Percentiles rank a stretch among this genome's conserved stretches.
Conservation (phyloP, 2,329 filamentous ascomycete species). For the Nemania bipapillata region DNA sequence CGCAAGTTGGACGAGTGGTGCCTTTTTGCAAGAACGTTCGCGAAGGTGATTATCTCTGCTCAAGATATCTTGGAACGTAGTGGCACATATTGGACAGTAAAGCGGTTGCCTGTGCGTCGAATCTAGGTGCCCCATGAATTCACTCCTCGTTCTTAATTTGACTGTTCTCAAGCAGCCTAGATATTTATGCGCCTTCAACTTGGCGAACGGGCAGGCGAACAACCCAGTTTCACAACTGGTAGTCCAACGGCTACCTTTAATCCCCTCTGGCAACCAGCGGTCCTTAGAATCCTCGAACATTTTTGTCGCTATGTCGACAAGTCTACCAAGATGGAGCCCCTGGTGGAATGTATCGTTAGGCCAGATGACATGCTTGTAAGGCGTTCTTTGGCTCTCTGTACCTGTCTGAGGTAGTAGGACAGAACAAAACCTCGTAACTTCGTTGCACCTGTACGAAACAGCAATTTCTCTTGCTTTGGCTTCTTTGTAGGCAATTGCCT, state of each 20-base stretch:
- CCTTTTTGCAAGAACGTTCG: neutral
- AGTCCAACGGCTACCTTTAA: no score
- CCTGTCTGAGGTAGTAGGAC: no score
- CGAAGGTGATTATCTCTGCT: conserved; percentile 3
- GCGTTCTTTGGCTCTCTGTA: no score
- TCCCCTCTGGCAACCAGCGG: neutral
- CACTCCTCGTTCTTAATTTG: neutral
- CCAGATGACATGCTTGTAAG: no score
- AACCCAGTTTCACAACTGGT: neutral
- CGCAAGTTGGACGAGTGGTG: neutral
- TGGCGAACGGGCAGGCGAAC: conserved; percentile 4
- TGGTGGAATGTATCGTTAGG: no score
- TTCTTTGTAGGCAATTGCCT: no score
- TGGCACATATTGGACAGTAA: neutral
- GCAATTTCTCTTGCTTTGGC: no score
- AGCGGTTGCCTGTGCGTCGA: neutral
- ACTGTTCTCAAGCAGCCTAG: neutral
- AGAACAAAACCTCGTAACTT: no score
- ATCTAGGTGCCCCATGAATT: neutral
- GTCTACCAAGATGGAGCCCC: neutral
- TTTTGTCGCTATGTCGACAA: neutral
- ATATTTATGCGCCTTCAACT: neutral
- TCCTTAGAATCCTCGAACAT: neutral
- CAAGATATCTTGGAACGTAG: neutral
- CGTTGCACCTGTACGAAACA: no score